Conservation (phyloP, 257 asterid species). For the Solanum virginianum region DNA sequence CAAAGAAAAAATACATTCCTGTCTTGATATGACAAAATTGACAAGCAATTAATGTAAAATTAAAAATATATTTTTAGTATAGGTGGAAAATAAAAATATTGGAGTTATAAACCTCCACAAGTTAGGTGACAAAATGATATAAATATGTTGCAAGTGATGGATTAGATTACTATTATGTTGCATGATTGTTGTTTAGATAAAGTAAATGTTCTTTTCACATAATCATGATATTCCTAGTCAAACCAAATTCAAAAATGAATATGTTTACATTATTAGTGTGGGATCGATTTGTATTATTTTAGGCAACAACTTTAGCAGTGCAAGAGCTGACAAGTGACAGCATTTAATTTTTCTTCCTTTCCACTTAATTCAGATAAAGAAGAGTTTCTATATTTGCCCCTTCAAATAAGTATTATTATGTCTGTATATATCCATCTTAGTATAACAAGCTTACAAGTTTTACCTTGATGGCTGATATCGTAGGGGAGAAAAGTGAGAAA, state of each 20-base stretch:
- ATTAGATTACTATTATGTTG: not conserved
- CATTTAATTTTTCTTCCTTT: not conserved
- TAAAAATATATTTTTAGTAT: no score
- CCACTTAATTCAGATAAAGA: not conserved
- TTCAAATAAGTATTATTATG: not conserved
- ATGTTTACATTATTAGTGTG: not conserved
- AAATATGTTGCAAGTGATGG: not conserved
- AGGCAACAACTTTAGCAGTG: not conserved
- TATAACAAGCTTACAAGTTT: not conserved
- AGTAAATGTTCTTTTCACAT: not conserved
- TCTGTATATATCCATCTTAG: not conserved
- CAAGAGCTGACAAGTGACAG: not conserved
- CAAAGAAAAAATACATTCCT: no score
- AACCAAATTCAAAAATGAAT: not conserved
- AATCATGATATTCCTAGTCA: not conserved
- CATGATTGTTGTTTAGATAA: not conserved
- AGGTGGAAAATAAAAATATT: no score
- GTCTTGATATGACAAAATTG: no score
- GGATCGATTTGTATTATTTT: not conserved
- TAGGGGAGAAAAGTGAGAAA: not conserved
- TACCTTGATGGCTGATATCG: no score
- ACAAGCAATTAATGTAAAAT: no score
- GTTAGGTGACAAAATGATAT: not conserved
- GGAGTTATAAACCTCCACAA: no score
- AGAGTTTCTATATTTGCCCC: not conserved